phyloP scores from a whole-genome alignment of 176 grass and related monocot genomes.

The Guadua angustifolia region DNA sequence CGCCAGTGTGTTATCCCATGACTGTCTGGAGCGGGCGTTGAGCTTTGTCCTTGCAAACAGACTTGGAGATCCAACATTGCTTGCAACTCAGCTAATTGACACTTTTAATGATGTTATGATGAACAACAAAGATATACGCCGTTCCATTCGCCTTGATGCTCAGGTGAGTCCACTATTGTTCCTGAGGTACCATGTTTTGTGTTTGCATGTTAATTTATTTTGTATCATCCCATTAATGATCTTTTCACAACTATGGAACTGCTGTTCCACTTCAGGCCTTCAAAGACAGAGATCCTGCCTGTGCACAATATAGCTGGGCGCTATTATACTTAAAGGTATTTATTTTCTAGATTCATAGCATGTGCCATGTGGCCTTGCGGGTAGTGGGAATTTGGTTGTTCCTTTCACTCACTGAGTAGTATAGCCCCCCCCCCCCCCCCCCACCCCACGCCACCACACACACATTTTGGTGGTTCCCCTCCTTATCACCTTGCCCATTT shows the following conservation, averaged over 20 bases:
- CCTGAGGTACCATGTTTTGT: conserved; percentile 25
- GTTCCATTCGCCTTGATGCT: conserved; percentile 94
- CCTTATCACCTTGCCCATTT: neutral
- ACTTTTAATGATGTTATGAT: conserved; percentile 95
- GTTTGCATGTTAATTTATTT: conserved; percentile 12
- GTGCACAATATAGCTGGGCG: conserved; percentile 93
- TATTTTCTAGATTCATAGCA: neutral
- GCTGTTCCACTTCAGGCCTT: conserved; percentile 67
- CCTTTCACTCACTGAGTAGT: neutral
- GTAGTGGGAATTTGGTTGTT: neutral
- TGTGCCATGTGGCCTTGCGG: neutral
- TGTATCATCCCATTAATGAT: conserved; percentile 29
- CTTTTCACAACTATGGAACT: conserved; percentile 29
- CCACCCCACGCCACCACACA: no score
- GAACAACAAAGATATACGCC: conserved; percentile 73
- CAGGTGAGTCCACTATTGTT: conserved; percentile 57
- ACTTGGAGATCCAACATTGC: conserved; percentile 87
- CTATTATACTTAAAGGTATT: conserved; percentile 90
- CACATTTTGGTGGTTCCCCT: neutral
- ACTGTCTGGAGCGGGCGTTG: conserved; percentile 80
- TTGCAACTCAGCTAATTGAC: conserved; percentile 94
- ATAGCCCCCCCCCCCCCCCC: neutral
- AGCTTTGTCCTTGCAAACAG: conserved; percentile 91
- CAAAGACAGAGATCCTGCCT: conserved; percentile 96
- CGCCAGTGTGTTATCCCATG: conserved; percentile 86